Evolutionary conservation across 2,329 filamentous ascomycete species (phyloP), one percentile per base, ranked within the genome.

Genomic region (Aspergillus sp.): DNA sequence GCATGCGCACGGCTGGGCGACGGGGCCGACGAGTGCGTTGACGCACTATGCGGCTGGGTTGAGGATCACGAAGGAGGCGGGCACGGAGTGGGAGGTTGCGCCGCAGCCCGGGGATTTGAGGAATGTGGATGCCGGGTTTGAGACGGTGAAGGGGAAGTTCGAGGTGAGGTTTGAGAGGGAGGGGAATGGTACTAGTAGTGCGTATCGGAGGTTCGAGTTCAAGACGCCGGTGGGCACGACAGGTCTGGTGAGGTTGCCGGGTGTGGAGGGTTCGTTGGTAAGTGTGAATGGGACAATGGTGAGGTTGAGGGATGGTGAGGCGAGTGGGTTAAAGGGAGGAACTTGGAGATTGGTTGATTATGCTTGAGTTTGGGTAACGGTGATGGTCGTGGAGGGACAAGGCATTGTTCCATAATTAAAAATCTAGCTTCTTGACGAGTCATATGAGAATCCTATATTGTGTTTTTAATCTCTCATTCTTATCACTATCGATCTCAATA

Each of bases 1-100:
- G 1, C 80, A 82, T 63, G 80, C 81, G 0, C 81, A 84, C 57
- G 80, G 81, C 3, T 84, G 81, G 82, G 73, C 79, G 0, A 82
- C 81, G 0, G 81, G 81, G 0, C 81, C 81, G 3, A 81, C 80
- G 1, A 73, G 71, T 2, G 75, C 76, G 0, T 63, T 83, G 49
- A 80, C 77, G 2, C 70, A 74, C 63, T 75, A 77, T 57, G 71
- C 75, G 1, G 79, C 78, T 0, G 80, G 76, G 0, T 63, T 83
- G 26, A 75, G 76, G 56, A 63, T 80, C 6, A 64, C 72, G 2
- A 76, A 68, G 4, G 69, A 74, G 0, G 74, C 71, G 5, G 77
- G 77, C 1, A 65, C 59, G 52, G 74, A 66, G 2, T 80, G 77
- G 77, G 56, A 63, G 1, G 69, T 78, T 56, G 69, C 69, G 2